phyloP scores from a whole-genome alignment of 1,284 basidiomycete species.

The Sporisorium sorghi region DNA sequence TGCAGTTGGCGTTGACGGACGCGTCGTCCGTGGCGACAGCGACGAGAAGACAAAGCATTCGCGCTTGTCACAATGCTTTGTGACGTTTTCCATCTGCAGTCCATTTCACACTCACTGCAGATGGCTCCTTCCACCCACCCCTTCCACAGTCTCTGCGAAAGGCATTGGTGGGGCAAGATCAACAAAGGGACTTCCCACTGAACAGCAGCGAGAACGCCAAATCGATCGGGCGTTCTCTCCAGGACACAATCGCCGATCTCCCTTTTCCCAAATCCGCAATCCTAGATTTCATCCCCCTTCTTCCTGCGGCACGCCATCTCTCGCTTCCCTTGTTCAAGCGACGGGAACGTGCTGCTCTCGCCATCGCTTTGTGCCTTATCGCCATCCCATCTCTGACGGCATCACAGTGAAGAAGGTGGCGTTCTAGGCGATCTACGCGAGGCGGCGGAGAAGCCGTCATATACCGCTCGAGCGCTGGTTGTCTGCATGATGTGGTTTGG shows the following conservation, averaged over 20 bases:
- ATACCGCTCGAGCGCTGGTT: too few relatives aligned
- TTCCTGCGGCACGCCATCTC: too few relatives aligned
- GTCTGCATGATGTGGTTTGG: too few relatives aligned
- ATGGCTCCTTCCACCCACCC: neutral
- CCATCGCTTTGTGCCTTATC: too few relatives aligned
- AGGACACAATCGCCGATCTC: neutral
- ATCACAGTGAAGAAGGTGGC: too few relatives aligned
- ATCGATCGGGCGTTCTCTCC: conserved; percentile 11
- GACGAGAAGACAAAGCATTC: neutral
- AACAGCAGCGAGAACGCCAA: neutral
- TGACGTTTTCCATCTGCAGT: neutral
- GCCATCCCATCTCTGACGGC: too few relatives aligned
- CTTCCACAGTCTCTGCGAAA: neutral
- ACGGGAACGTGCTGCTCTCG: too few relatives aligned
- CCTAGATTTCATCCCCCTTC: too few relatives aligned
- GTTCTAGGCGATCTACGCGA: too few relatives aligned
- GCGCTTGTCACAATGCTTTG: conserved; percentile 1
- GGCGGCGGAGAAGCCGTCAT: too few relatives aligned
- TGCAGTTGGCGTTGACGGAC: conserved; percentile 8
- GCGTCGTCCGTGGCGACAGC: conserved; percentile 27
- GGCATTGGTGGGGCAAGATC: neutral
- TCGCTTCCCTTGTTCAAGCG: too few relatives aligned
- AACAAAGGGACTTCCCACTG: conserved; percentile 1
- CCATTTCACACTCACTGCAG: neutral
- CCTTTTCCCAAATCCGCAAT: too few relatives aligned